A percentile compares a stretch with the other conserved stretches of the same genome.
phyloP scores from a whole-genome alignment of 345 rosid species.

The Stellera chamaejasme region DNA sequence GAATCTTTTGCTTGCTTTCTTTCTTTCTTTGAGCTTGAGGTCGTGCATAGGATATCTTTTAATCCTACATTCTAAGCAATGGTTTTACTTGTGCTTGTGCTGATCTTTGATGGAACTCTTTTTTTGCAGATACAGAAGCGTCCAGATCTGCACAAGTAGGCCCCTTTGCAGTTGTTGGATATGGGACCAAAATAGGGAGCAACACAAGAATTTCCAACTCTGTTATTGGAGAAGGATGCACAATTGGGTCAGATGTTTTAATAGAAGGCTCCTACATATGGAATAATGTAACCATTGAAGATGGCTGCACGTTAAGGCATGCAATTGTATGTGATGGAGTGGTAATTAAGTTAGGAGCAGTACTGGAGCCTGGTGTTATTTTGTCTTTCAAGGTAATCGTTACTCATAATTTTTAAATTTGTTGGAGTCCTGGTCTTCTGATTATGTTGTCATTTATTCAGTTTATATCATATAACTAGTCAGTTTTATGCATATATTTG shows the following conservation, averaged over 20 bases:
- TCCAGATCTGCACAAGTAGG: constrained; percentile 70
- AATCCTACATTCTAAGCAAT: not conserved
- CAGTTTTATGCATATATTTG: too few relatives aligned
- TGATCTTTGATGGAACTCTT: constrained; percentile 6
- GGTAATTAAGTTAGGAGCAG: constrained; percentile 65
- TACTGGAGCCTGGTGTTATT: constrained; percentile 75
- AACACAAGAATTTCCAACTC: constrained; percentile 58
- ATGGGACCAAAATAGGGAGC: constrained; percentile 55
- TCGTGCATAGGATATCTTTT: not conserved
- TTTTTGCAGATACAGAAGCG: constrained; percentile 42
- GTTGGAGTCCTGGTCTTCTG: not conserved
- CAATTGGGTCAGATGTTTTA: constrained; percentile 75
- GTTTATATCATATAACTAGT: too few relatives aligned
- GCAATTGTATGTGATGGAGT: constrained; percentile 85
- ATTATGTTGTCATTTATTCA: too few relatives aligned
- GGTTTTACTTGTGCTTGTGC: constrained; percentile 7
- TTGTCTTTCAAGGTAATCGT: constrained; percentile 66
- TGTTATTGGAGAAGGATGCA: constrained; percentile 78
- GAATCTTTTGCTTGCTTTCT: constrained; percentile 2
- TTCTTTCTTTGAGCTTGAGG: not conserved
- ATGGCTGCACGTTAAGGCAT: constrained; percentile 78
- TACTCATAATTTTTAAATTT: not conserved
- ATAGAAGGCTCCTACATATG: constrained; percentile 86
- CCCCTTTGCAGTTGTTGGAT: constrained; percentile 71
- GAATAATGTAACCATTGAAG: constrained; percentile 86